Evolutionary conservation across 352 stramenopile genomes (phyloP).

Genomic region (Pythium insidiosum): DNA sequence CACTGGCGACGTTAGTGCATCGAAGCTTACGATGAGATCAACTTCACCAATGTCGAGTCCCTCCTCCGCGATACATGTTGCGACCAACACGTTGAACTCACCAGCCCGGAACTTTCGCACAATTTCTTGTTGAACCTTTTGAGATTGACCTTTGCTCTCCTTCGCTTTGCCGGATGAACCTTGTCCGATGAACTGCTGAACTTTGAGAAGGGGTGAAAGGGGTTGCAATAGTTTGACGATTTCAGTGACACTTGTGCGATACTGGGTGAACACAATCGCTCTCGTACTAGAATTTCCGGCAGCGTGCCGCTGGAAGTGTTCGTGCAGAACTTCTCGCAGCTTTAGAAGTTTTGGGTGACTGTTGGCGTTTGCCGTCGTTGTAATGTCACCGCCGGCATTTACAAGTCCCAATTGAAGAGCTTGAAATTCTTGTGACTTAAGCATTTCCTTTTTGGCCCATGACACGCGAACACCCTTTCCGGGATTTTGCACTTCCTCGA

Average conservation of each 20-base stretch:
- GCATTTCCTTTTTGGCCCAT: conserved; percentile 77
- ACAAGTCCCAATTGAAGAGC: conserved; percentile 39
- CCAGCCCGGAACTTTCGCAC: conserved; percentile 85
- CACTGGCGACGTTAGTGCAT: conserved; percentile 92
- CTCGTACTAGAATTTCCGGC: conserved; percentile 75
- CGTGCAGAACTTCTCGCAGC: conserved; percentile 82
- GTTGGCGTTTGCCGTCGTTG: not conserved
- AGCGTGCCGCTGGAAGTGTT: conserved; percentile 78
- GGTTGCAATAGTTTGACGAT: conserved; percentile 83
- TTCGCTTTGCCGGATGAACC: conserved; percentile 73
- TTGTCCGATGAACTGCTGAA: conserved; percentile 93
- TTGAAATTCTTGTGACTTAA: conserved; percentile 68
- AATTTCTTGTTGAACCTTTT: conserved; percentile 94
- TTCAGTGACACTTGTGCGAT: conserved; percentile 91
- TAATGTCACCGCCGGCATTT: conserved; percentile 9
- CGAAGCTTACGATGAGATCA: conserved; percentile 92
- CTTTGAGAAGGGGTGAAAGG: conserved; percentile 75
- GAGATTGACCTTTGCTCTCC: conserved; percentile 87
- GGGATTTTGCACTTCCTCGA: conserved; percentile 36
- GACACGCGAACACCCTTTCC: conserved; percentile 33
- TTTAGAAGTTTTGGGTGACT: conserved; percentile 87
- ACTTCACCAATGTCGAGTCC: conserved; percentile 94
- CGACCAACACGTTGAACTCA: conserved; percentile 90
- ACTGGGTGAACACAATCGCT: conserved; percentile 98
- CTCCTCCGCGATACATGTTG: conserved; percentile 95